phyloP scores from a whole-genome alignment of 768 basidiomycete genomes.

The Mycena leptocephala region DNA sequence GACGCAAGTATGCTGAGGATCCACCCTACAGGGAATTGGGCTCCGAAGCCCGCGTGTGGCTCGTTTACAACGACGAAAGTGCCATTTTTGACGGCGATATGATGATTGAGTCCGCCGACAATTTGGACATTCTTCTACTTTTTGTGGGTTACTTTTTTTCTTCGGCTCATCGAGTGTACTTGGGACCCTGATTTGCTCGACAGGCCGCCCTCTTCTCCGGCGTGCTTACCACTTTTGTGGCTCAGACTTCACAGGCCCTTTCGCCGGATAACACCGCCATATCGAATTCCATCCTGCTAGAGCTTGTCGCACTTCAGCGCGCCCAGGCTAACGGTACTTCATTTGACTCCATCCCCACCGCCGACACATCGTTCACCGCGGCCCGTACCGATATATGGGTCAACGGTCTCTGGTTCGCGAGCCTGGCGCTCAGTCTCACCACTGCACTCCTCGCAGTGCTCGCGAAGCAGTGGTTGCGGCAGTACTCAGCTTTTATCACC shows the following conservation, averaged over 20 bases:
- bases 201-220: conserved; percentile 40
- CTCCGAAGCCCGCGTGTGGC: conserved; percentile 36
- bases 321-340: not conserved
- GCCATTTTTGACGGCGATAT: conserved; percentile 31
- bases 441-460: not conserved
- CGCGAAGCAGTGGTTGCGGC: not conserved
- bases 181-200: not conserved
- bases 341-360: not conserved
- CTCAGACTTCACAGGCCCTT: conserved; percentile 36
- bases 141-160: conserved; percentile 5
- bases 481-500: not conserved
- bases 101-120: conserved; percentile 27
- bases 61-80: conserved; percentile 32
- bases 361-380: not conserved
- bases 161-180: not conserved
- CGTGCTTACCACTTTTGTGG: conserved; percentile 38
- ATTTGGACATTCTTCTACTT: conserved; percentile 28
- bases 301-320: not conserved
- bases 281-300: not conserved
- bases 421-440: not conserved
- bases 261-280: conserved; percentile 28
- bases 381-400: not conserved
- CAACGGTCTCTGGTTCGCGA: not conserved
- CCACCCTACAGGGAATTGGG: conserved; percentile 22
- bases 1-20: conserved; percentile 29